phyloP scores from a whole-genome alignment of 306 rosid species.

The Rosa persica region DNA sequence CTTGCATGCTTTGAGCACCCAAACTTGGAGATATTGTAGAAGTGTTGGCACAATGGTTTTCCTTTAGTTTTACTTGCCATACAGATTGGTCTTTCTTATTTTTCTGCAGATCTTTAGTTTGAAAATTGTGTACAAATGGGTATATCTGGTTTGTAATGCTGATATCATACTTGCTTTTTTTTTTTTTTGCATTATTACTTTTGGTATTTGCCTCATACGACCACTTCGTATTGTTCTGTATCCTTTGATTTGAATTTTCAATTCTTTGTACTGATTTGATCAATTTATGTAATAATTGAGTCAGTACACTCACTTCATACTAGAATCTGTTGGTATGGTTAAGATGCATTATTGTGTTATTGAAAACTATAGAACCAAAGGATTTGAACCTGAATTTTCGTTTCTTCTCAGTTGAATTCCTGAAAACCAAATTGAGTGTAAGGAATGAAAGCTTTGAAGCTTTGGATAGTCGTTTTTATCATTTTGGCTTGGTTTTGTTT shows the following conservation, averaged over 20 bases:
- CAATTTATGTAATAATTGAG: slow-evolving; percentile 15
- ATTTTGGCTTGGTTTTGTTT: slow-evolving; percentile 5
- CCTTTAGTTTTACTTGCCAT: slow-evolving; percentile 10
- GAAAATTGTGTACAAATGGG: slow-evolving; percentile 24
- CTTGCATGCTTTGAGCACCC: slow-evolving; percentile 23
- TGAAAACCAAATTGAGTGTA: neutral
- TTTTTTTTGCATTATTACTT: slow-evolving; percentile 5
- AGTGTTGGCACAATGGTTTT: slow-evolving; percentile 27
- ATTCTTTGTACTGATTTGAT: slow-evolving; percentile 20
- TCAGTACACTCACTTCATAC: neutral
- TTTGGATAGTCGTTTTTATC: neutral
- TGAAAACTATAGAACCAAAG: neutral
- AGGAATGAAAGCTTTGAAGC: neutral
- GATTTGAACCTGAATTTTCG: neutral
- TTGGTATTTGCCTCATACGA: neutral
- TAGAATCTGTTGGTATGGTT: neutral
- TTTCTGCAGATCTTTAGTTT: slow-evolving; percentile 7
- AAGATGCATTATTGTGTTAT: neutral
- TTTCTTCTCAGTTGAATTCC: slow-evolving; percentile 6
- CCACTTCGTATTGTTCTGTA: neutral
- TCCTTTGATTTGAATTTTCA: neutral
- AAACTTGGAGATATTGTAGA: slow-evolving; percentile 24
- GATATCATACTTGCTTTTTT: neutral
- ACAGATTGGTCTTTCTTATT: slow-evolving; percentile 14
- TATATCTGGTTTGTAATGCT: slow-evolving; percentile 13